Evolutionary conservation across 2,329 filamentous ascomycete species (phyloP).

Genomic region (Sclerotinia borealis): DNA sequence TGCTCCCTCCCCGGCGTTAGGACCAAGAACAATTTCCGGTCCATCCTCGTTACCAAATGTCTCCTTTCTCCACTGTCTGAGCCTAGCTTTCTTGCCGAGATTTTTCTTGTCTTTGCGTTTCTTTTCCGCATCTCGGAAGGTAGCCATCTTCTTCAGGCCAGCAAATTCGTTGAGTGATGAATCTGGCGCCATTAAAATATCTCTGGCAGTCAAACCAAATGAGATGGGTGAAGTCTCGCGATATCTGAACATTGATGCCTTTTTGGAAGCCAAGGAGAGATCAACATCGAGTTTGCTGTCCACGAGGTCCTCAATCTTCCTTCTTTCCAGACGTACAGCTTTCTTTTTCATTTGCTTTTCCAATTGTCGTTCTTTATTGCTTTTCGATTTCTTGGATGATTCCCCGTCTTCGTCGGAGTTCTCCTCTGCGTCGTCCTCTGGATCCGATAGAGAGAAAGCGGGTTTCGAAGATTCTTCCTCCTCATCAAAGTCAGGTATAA

Average conservation of each 20-base stretch:
- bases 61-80: conserved; percentile 76
- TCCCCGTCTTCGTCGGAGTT: conserved; percentile 33
- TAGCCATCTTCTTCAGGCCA: conserved; percentile 88
- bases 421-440: conserved; percentile 40
- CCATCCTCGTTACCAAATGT: conserved; percentile 49
- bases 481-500: conserved; percentile 80
- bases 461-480: conserved; percentile 43
- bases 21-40: conserved; percentile 30
- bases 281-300: conserved; percentile 75
- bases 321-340: conserved; percentile 71
- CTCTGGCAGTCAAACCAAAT: conserved; percentile 82
- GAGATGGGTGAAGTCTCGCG: conserved; percentile 86
- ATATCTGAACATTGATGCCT: conserved; percentile 67
- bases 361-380: conserved; percentile 53
- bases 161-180: conserved; percentile 81
- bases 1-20: conserved; percentile 21
- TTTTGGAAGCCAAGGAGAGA: conserved; percentile 48
- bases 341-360: conserved; percentile 56
- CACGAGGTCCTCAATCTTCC: conserved; percentile 79
- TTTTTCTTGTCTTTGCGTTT: conserved; percentile 84
- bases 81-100: conserved; percentile 84
- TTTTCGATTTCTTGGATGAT: conserved; percentile 51
- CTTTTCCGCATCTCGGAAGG: conserved; percentile 82
- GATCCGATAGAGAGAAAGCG: conserved; percentile 51
- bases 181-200: conserved; percentile 88